These are phyloP conservation scores for Populus nigra DNA, from an alignment of 345 rosid species.

Conservation along the genomic window DNA sequence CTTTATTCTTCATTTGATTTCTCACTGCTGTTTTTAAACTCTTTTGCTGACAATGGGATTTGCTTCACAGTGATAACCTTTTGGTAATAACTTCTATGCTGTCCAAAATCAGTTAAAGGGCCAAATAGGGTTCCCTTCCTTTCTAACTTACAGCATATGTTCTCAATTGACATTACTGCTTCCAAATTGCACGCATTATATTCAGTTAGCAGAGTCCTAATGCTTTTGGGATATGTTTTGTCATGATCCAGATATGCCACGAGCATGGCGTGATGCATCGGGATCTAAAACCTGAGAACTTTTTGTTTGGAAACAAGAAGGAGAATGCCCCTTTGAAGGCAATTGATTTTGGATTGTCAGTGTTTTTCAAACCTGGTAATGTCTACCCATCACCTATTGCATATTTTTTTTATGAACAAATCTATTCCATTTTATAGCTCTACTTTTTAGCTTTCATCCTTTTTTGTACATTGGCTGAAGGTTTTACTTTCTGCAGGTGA, in stretches of 20 bases:
- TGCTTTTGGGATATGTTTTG: neutral
- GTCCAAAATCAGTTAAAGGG: neutral
- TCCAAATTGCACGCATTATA: neutral
- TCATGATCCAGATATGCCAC: conserved; percentile 29
- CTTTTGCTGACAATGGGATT: neutral
- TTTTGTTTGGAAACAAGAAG: conserved; percentile 33
- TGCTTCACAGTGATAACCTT: neutral
- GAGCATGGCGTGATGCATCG: conserved; percentile 34
- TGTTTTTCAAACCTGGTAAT: conserved; percentile 36
- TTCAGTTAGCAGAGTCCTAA: neutral
- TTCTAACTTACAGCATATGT: neutral
- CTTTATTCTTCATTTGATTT: neutral
- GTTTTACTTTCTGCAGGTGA: conserved; percentile 25
- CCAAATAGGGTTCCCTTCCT: neutral
- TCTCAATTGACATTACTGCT: neutral
- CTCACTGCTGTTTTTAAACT: neutral
- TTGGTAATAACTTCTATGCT: neutral
- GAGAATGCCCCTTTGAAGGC: conserved; percentile 33
- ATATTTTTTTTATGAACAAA: neutral
- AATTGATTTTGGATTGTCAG: conserved; percentile 36
- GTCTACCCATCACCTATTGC: neutral
- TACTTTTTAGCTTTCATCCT: neutral
- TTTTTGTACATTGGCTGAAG: neutral
- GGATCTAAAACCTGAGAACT: conserved; percentile 38
- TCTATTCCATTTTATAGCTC: neutral